Conservation (phyloP, 192 early-diverging fungal species). For the Dispira simplex region DNA sequence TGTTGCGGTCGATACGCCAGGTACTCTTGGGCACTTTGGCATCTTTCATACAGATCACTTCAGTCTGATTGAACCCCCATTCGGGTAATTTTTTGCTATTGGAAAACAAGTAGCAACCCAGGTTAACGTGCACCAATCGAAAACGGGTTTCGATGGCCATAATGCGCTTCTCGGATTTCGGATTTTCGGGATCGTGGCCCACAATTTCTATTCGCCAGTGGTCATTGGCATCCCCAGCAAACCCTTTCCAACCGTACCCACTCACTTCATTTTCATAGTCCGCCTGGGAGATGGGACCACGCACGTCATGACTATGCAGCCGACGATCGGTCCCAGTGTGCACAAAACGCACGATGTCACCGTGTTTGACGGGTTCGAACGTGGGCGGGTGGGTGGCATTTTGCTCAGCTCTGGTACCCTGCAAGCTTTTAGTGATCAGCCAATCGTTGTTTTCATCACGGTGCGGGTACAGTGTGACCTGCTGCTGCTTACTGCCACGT, state of each 20-base stretch:
- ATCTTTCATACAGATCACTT: slow-evolving; percentile 87
- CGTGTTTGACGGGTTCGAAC: slow-evolving; percentile 40
- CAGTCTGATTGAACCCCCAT: slow-evolving; percentile 86
- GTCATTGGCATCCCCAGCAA: slow-evolving; percentile 82
- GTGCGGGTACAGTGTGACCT: slow-evolving; percentile 66
- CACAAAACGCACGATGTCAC: slow-evolving; percentile 62
- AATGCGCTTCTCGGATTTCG: slow-evolving; percentile 32
- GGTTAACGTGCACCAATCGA: slow-evolving; percentile 51
- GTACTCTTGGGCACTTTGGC: slow-evolving; percentile 43
- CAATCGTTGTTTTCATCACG: slow-evolving; percentile 81
- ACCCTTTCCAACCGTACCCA: slow-evolving; percentile 52
- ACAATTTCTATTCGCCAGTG: slow-evolving; percentile 75
- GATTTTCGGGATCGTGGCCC: slow-evolving; percentile 29
- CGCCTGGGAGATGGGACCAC: slow-evolving; percentile 44
- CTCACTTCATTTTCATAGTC: slow-evolving; percentile 64
- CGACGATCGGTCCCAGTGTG: slow-evolving; percentile 41
- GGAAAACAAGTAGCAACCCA: slow-evolving; percentile 70
- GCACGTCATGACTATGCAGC: slow-evolving; percentile 59
- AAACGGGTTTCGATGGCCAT: slow-evolving; percentile 52
- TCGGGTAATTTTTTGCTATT: slow-evolving; percentile 68
- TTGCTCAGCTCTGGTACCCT: slow-evolving; percentile 17
- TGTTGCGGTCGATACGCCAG: slow-evolving; percentile 67
- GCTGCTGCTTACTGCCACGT: slow-evolving; percentile 59
- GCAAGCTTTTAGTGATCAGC: slow-evolving; percentile 28
- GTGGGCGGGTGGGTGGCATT: slow-evolving; percentile 15